Conservation (phyloP, 208 protist genomes). For the Acanthamoeba healyi region DNA sequence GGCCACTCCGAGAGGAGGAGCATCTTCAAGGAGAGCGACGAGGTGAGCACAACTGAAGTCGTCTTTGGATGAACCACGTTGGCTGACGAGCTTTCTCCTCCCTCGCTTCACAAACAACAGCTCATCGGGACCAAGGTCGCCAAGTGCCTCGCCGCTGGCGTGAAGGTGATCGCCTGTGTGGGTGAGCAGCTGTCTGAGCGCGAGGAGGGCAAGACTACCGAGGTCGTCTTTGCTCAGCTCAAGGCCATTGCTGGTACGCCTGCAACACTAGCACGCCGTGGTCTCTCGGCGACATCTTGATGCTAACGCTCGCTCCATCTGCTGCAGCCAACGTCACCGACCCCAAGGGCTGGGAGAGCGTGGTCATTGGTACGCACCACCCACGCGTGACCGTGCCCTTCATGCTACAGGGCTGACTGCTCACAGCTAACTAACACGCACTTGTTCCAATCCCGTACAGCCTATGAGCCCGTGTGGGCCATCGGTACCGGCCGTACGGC, state of each 20-base stretch:
- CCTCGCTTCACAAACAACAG: constrained; percentile 66
- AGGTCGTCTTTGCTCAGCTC: constrained; percentile 94
- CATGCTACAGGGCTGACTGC: neutral
- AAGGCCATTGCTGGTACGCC: constrained; percentile 91
- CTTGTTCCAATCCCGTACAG: constrained; percentile 85
- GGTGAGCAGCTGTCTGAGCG: constrained; percentile 97
- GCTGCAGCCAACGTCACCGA: constrained; percentile 2
- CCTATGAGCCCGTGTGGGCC: constrained; percentile 99
- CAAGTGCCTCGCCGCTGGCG: constrained; percentile 91
- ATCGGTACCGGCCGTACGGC: constrained; percentile 99
- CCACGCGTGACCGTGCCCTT: neutral
- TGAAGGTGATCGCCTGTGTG: constrained; percentile 97
- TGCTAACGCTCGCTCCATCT: neutral
- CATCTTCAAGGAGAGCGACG: constrained; percentile 95
- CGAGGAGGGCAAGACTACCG: constrained; percentile 93
- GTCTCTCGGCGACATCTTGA: neutral
- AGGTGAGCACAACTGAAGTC: constrained; percentile 79
- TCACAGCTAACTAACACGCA: too few relatives aligned
- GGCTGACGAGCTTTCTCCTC: neutral
- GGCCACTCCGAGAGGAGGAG: constrained; percentile 98
- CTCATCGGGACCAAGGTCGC: constrained; percentile 95
- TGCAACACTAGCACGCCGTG: neutral
- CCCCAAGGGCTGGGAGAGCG: constrained; percentile 51
- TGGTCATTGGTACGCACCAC: neutral
- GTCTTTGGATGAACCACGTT: neutral